Evolutionary conservation across 225 moss, liverwort and hornwort genomes (phyloP), one percentile per base, ranked within the genome.

Genomic region (Thuidium tamariscinum): DNA sequence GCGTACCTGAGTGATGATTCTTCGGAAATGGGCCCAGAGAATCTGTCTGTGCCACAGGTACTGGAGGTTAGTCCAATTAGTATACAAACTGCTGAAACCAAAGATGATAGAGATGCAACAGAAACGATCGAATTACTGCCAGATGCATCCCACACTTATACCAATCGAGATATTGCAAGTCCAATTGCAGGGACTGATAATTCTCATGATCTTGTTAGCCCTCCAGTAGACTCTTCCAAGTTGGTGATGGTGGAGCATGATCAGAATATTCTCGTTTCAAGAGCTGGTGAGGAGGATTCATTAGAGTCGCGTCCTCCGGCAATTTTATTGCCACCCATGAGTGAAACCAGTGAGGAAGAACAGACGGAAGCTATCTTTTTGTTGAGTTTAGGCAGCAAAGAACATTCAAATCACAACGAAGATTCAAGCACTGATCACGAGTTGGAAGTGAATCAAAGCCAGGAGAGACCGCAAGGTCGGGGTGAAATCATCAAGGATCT

Each of bases 321-420:
- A 65, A 67, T 56, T 69, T 77, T 39, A 48, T 54, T 57, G 55
- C 81, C 75, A 56, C 74, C 49, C 49, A 41, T 59, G 71, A 36
- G 11, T 81, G 80, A 52, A 60, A 65, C 65, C 44, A 83, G 48
- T 36, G 93, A 91, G 59, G 86, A 89, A 86, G 89, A 93, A 80
- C 67, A 74, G 37, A 86, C 88, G 25, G 89, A 89, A 82, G 85
- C 59, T 37, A 70, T 44, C 20, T 82, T 87, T 32, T 62, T 87
- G 82, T 65, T 48, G 48, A 84, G 77, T 83, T 76, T 84, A 75
- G 85, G 25, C 39, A 72, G 30, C 29, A 80, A 69, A 32, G 75
- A 85, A 59, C 70, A 81, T 37, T 68, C 82, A 72, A 39, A 21
- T 39, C 70, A 51, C 75, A 74, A 19, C 29, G 69, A 82, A 30